phyloP scores from a whole-genome alignment of 129 eudicot species.

The Mikania micrantha region DNA sequence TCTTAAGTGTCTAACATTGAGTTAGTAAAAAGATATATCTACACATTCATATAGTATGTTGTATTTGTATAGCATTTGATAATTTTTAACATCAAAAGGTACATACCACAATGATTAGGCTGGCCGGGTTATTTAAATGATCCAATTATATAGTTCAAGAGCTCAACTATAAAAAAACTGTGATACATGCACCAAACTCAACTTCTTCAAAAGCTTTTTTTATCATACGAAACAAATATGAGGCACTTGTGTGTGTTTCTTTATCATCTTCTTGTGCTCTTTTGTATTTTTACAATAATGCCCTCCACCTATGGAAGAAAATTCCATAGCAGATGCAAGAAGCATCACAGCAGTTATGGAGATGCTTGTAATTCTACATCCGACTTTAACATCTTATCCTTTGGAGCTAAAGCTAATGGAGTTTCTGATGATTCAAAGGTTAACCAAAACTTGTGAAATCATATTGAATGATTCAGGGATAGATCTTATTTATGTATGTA shows the following conservation, averaged over 20 bases:
- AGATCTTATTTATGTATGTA: no score
- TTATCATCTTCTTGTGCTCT: conserved; percentile 16
- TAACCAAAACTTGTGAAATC: neutral
- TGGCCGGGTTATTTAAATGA: neutral
- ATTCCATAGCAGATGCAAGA: conserved; percentile 29
- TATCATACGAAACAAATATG: conserved; percentile 14
- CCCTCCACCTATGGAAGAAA: conserved; percentile 23
- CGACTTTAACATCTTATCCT: conserved; percentile 46
- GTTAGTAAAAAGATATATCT: no score
- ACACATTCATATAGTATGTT: no score
- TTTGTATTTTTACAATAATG: conserved; percentile 7
- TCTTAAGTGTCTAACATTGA: no score
- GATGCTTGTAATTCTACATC: conserved; percentile 19
- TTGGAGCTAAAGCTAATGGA: conserved; percentile 88
- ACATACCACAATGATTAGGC: conserved; percentile 14
- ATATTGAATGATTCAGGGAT: neutral
- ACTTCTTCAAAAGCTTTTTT: neutral
- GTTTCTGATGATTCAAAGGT: conserved; percentile 83
- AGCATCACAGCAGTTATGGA: conserved; percentile 11
- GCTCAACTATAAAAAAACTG: conserved; percentile 20
- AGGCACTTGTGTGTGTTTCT: conserved; percentile 10
- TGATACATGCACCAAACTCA: conserved; percentile 1
- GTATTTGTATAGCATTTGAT: no score
- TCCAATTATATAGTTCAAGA: conserved; percentile 14
- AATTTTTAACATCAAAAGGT: no score